Evolutionary conservation across 169 alveolate genomes (phyloP), one percentile per base, ranked within the genome.

Genomic region (Plasmodium sp.): DNA sequence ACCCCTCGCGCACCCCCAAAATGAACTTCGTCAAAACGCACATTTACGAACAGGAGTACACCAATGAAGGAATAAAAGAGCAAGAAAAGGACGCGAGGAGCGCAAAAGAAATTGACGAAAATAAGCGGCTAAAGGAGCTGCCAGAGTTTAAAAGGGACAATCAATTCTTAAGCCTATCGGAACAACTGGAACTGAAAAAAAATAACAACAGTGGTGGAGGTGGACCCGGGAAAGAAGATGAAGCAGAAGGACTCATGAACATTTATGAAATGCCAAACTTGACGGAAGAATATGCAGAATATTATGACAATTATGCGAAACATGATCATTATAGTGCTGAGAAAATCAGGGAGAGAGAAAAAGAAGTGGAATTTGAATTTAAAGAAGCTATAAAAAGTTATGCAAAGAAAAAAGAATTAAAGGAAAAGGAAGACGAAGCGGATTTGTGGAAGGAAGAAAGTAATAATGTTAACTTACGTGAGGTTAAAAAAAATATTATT

Each of bases 21-120:
- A 92, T 92, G 95, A 92, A 92, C 83, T 92, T 92, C 39, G 80
- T 92, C 41, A 92, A 92, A 84, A 82, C 95, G 9, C 81, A 92
- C 54, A 92, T 92, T 6, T 92, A 92, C 27, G 54, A 92, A 22
- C 95, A 92, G 56, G 86, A 82, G 67, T 72, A 45, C n/a, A 92
- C 95, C 33, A 45, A 92, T 43, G 91, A 84, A 16, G 95, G 95
- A 18, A 84, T 92, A 41, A 71, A 58, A 77, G 95, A 92, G 48
- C 31, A 62, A n/a, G 93, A 79, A 48, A 79, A 92, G 39, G 95
- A 92, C 51, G 85, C 93, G 2, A 84, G 95, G 45, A 92, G 95
- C 71, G 31, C 43, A n/a, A 81, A 92, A 48, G 95, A 92, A 58
- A 67, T 82, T 33, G 93, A 75, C 39, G 92, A 82, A 45, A 81